Base-by-base conservation (phyloP, 2,329 filamentous ascomycete genomes). In the Helotiales sp. region DNA sequence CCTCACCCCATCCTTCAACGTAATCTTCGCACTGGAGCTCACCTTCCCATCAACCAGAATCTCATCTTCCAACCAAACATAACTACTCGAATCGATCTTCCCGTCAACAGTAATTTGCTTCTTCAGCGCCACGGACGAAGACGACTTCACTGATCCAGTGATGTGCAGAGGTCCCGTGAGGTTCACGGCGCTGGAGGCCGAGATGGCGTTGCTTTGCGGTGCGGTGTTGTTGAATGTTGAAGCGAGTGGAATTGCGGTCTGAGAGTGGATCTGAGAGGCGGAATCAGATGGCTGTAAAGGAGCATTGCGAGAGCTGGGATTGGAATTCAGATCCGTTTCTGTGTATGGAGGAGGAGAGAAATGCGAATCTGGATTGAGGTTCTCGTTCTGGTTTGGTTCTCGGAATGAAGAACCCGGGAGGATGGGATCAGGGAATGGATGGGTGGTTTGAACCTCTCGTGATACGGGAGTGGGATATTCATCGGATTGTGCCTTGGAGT, bases 161-260 rank as follows among this genome's bases (percentile, higher is more conserved):
- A 74, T 68, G 28, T 69, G 61, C 22, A 74, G 61, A 0, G 72
- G 72, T 0, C 71, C 72, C 6, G 37, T 50, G 6, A 74, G 61
- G 1, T 63, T 60, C 8, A 74, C 69, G 0, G 71, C 13, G 15
- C 26, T 20, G 11, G 30, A 49, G 6, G 71, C 61, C 34, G 59
- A 69, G 17, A 74, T 45, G 6, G 64, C 58, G 22, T 74, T 65
- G 6, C 70, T 72, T 24, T 65, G 32, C 11, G 70, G 71, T 13
- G 67, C 58, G 20, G 62, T 6, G 40, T 4, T 20, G 40, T 20
- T 43, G 40, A 20, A 5, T n/a, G 17, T n/a, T 43, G 40, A n/a
- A n/a, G n/a, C n/a, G n/a, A n/a, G n/a, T n/a, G 40, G 40, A 20
- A 10, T 7, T 7, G 58, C 8, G 3, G 26, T 1, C 17, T 28